These are phyloP conservation scores for Tylopilus rubrobrunneus DNA, from an alignment of 768 basidiomycete species.

Conservation along the genomic window DNA sequence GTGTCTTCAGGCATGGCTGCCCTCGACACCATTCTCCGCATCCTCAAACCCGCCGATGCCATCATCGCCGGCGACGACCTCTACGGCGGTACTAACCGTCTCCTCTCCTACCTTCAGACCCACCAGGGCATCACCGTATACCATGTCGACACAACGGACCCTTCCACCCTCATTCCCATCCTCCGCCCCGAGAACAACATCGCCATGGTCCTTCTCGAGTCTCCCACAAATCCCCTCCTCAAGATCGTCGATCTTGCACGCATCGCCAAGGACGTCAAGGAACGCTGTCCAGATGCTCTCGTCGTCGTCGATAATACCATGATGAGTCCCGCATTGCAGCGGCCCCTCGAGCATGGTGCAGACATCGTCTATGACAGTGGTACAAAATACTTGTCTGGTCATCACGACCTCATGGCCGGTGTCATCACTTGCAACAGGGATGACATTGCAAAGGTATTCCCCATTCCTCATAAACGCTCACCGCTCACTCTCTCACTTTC, in stretches of 20 bases:
- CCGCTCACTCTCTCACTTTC: slow-evolving; percentile 2
- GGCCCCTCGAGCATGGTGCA: slow-evolving; percentile 92
- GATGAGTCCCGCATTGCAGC: slow-evolving; percentile 98
- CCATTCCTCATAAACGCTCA: not conserved
- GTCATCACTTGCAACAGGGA: slow-evolving; percentile 89
- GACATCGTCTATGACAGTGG: slow-evolving; percentile 98
- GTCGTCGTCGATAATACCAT: slow-evolving; percentile 97
- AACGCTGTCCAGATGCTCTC: slow-evolving; percentile 72
- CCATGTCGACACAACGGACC: slow-evolving; percentile 90
- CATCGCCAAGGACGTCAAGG: slow-evolving; percentile 82
- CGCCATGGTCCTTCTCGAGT: slow-evolving; percentile 94
- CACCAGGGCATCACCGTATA: slow-evolving; percentile 88
- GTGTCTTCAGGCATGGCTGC: slow-evolving; percentile 99
- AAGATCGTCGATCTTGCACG: slow-evolving; percentile 88
- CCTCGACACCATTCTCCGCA: slow-evolving; percentile 87
- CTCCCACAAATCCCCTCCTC: slow-evolving; percentile 94
- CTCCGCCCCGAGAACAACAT: slow-evolving; percentile 67
- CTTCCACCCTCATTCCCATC: slow-evolving; percentile 55
- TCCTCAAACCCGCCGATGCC: slow-evolving; percentile 94
- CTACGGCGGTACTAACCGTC: slow-evolving; percentile 96
- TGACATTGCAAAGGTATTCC: slow-evolving; percentile 74
- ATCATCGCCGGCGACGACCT: slow-evolving; percentile 96
- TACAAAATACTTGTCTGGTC: slow-evolving; percentile 96
- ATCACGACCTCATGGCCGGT: slow-evolving; percentile 99
- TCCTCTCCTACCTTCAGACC: slow-evolving; percentile 81